Conservation (phyloP, 345 rosid genomes). For the Trapa bicornis region DNA sequence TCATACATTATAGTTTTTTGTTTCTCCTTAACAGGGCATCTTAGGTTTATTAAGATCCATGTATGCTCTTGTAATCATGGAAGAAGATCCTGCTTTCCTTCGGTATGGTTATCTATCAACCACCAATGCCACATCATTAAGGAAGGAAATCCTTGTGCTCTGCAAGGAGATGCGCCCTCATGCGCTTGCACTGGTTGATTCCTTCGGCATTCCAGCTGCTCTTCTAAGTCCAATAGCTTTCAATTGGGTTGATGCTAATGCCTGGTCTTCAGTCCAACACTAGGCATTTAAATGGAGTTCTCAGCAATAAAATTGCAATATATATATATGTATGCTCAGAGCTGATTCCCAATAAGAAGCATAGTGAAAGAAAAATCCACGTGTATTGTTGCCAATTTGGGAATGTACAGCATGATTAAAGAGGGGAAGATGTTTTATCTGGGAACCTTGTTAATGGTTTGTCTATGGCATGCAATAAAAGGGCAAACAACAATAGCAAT, state of each 20-base stretch:
- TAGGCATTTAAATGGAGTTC: not conserved
- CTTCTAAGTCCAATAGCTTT: slow-evolving; percentile 77
- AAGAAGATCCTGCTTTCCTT: slow-evolving; percentile 70
- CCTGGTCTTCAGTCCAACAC: slow-evolving; percentile 50
- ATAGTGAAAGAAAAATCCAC: not conserved
- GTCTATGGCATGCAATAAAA: not conserved
- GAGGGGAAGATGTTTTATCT: not conserved
- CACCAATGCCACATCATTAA: slow-evolving; percentile 42
- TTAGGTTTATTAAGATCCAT: slow-evolving; percentile 48
- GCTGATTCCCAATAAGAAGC: not conserved
- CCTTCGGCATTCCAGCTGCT: slow-evolving; percentile 70
- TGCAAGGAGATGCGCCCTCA: slow-evolving; percentile 76
- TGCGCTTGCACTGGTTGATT: slow-evolving; percentile 59
- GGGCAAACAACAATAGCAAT: not conserved
- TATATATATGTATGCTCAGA: not conserved
- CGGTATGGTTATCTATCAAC: slow-evolving; percentile 57
- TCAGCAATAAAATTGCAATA: not conserved
- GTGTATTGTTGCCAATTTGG: not conserved
- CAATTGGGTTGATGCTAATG: slow-evolving; percentile 77
- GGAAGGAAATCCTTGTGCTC: slow-evolving; percentile 54
- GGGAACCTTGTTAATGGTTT: not conserved
- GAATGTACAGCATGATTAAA: not conserved
- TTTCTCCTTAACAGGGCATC: slow-evolving; percentile 33
- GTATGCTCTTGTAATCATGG: slow-evolving; percentile 54
- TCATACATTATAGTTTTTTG: not conserved